Conservation (phyloP, 345 rosid species). For the Boechera stricta region DNA sequence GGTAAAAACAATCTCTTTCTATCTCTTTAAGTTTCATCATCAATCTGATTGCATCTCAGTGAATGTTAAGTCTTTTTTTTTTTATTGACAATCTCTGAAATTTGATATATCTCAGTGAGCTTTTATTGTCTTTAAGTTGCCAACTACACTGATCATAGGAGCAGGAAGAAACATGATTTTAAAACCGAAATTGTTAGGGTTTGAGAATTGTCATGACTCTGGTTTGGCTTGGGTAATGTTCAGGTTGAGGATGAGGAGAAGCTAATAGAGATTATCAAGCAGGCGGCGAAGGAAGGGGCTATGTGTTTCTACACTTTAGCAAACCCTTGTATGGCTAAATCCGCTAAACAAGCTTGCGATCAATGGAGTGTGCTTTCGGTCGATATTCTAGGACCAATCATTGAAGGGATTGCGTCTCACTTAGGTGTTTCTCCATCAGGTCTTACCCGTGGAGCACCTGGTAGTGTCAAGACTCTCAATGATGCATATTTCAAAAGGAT, state of each 20-base stretch:
- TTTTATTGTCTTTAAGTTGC: too few species aligned
- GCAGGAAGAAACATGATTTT: background rate
- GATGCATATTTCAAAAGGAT: conserved; percentile 77
- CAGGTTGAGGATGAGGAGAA: conserved; percentile 79
- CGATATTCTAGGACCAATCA: conserved; percentile 81
- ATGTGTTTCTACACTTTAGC: conserved; percentile 80
- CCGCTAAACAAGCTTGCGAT: conserved; percentile 68
- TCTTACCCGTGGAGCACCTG: conserved; percentile 84
- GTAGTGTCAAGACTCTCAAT: conserved; percentile 70
- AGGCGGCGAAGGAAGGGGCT: conserved; percentile 83
- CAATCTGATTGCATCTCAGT: too few species aligned
- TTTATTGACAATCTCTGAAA: too few species aligned
- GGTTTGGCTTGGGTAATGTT: conserved; percentile 19
- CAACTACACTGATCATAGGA: conserved; percentile 1
- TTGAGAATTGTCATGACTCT: background rate
- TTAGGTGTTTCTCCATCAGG: conserved; percentile 84
- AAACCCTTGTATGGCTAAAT: conserved; percentile 73
- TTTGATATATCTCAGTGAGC: background rate
- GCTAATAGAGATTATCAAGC: conserved; percentile 71
- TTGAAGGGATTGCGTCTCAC: conserved; percentile 78
- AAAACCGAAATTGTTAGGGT: background rate
- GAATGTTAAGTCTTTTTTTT: too few species aligned
- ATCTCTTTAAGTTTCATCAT: too few species aligned
- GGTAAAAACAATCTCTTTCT: conserved; percentile 47
- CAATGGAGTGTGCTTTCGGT: conserved; percentile 66